Evolutionary conservation across 768 basidiomycete species (phyloP).

Genomic region (Xerocomellus chrysenteron): DNA sequence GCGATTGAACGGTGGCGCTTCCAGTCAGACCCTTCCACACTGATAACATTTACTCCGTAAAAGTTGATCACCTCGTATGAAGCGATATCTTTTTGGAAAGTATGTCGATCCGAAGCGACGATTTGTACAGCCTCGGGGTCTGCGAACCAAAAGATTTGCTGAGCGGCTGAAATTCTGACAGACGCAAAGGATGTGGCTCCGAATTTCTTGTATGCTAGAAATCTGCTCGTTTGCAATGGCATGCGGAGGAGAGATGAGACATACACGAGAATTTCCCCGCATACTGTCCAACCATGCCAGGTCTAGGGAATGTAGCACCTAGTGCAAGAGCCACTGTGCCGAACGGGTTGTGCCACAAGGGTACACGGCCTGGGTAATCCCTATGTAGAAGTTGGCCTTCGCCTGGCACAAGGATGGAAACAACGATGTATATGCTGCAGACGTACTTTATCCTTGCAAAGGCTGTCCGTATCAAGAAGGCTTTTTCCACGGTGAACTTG

Average conservation of each 20-base stretch:
- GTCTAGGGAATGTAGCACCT: constrained; percentile 36
- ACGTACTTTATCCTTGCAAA: constrained; percentile 21
- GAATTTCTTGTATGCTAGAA: constrained; percentile 38
- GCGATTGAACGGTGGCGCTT: constrained; percentile 44
- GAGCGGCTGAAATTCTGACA: constrained; percentile 31
- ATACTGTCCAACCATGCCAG: constrained; percentile 34
- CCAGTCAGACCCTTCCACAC: constrained; percentile 46
- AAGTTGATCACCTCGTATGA: constrained; percentile 44
- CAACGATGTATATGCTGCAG: too few species aligned
- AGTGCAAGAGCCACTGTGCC: constrained; percentile 24
- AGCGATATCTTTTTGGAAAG: constrained; percentile 41
- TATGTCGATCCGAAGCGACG: constrained; percentile 31
- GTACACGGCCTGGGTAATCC: constrained; percentile 16
- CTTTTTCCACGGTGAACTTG: constrained; percentile 10
- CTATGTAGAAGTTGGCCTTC: constrained; percentile 1
- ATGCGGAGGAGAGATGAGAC: constrained; percentile 2
- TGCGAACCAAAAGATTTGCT: constrained; percentile 40
- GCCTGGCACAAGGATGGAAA: background rate
- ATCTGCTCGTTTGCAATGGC: background rate
- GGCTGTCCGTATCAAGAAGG: constrained; percentile 3
- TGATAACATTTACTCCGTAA: constrained; percentile 47
- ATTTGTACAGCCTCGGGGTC: constrained; percentile 43
- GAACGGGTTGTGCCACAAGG: constrained; percentile 36
- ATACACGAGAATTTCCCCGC: constrained; percentile 37
- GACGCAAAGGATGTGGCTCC: constrained; percentile 41